Evolutionary conservation across 2,329 filamentous ascomycete species (phyloP), one percentile per base, ranked within the genome.

Genomic region (Pseudogymnoascus sp.): DNA sequence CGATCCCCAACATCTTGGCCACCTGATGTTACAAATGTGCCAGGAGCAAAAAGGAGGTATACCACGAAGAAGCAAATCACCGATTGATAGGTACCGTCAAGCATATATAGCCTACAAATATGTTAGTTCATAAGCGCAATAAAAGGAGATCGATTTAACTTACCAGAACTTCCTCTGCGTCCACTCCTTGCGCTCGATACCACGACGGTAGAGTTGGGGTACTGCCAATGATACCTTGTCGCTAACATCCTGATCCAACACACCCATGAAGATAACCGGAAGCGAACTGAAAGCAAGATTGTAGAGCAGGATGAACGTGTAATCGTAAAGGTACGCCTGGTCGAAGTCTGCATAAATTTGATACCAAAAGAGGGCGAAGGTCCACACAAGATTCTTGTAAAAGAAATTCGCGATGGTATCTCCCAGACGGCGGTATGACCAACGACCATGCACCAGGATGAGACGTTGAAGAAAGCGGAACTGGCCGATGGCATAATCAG

Each of bases 361-460:
- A 76, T 90, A 99, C 93, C 93, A 97, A 82, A 97, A 97, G 63
- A 99, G 89, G 45, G 88, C 84, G 72, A 97, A 93, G 0, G 91
- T 94, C 94, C 94, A 99, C 60, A 97, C 88, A 76, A 99, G 89
- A 79, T 97, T 99, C 88, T 99, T 99, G 85, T 97, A 99, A 80
- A 99, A 99, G 82, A 99, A 99, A 75, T 99, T 99, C 74, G 92
- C 91, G 70, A 95, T 97, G 55, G 88, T 90, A 78, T 99, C 94
- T 31, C 88, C 91, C 73, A 99, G 79, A 69, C 94, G 86, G 60
- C 93, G 85, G 77, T 99, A 99, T n/a, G 92, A 96, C 90, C 92
- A 97, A 63, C 92, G 85, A 63, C 92, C 92, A 72, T 97, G 92
- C 4, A 97, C 92, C 18, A 97, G 82, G 31, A 97, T 83, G 64